A percentile compares a stretch with the other conserved stretches of the same genome.
Evolutionary conservation across 2,329 filamentous ascomycete genomes (phyloP).

Genomic region (Nannizziopsis arthrosporioides): DNA sequence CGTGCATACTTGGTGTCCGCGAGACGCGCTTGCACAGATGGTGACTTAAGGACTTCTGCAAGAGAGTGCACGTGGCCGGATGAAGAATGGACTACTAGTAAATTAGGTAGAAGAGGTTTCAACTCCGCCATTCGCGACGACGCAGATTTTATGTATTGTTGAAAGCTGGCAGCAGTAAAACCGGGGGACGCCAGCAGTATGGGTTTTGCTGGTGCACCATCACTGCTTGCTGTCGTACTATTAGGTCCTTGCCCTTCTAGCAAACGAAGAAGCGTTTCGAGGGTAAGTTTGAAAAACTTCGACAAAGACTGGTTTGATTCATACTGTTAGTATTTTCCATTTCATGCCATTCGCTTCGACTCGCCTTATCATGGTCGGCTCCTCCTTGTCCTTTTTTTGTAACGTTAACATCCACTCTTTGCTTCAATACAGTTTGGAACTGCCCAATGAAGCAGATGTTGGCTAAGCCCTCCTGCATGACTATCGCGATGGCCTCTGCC

Average conservation of each 20-base stretch:
- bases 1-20: conserved; percentile 78
- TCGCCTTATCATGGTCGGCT: conserved; percentile 39
- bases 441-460: conserved; percentile 43
- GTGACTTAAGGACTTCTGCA: conserved; percentile 72
- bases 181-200: conserved; percentile 80
- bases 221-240: conserved; percentile 23
- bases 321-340: background rate
- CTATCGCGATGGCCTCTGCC: conserved; percentile 75
- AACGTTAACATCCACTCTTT: conserved; percentile 39
- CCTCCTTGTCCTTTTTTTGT: conserved; percentile 38
- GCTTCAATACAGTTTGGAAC: conserved; percentile 39
- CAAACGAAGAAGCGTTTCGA: conserved; percentile 63
- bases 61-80: conserved; percentile 79
- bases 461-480: conserved; percentile 67
- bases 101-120: conserved; percentile 58
- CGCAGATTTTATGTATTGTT: conserved; percentile 56
- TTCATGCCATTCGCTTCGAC: background rate
- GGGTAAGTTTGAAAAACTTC: conserved; percentile 65
- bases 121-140: conserved; percentile 46
- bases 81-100: conserved; percentile 65
- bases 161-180: conserved; percentile 72
- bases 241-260: conserved; percentile 43
- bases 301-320: conserved; percentile 46
- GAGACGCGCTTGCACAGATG: conserved; percentile 64
- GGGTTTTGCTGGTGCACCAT: conserved; percentile 43